Percentiles rank a stretch among this genome's conserved stretches.
phyloP scores from a whole-genome alignment of 306 rosid species.

The Medicago arabica region DNA sequence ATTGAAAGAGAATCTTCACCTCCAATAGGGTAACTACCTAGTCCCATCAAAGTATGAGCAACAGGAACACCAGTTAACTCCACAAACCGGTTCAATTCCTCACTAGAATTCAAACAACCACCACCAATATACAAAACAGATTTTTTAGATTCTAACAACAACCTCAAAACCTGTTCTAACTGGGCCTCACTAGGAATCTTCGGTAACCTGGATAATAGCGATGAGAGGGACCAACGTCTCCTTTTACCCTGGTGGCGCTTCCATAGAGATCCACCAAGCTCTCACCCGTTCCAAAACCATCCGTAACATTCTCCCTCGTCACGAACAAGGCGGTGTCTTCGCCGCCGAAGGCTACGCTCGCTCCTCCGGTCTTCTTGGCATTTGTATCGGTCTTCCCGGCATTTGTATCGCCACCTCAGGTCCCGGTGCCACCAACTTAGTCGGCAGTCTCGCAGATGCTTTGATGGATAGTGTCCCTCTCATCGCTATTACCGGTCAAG shows the following conservation, averaged over 20 bases:
- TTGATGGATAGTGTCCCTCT: conserved; percentile 74
- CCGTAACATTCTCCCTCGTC: conserved; percentile 84
- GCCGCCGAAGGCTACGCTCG: conserved; percentile 96
- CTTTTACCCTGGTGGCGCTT: conserved; percentile 96
- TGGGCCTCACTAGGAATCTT: conserved; percentile 48
- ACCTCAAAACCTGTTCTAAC: conserved; percentile 66
- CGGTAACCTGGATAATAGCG: conserved; percentile 72
- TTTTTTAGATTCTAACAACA: conserved; percentile 63
- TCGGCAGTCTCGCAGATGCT: conserved; percentile 87
- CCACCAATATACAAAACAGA: conserved; percentile 90
- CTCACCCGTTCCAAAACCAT: conserved; percentile 75
- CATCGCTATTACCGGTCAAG: conserved; percentile 88
- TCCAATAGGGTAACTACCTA: conserved; percentile 63
- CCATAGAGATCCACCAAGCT: conserved; percentile 96
- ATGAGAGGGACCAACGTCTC: conserved; percentile 70
- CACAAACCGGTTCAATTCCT: conserved; percentile 68
- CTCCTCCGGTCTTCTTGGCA: conserved; percentile 76
- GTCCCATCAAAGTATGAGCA: conserved; percentile 89
- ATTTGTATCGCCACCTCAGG: conserved; percentile 94
- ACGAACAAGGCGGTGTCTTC: conserved; percentile 86
- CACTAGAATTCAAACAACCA: conserved; percentile 78
- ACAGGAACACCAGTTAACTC: conserved; percentile 79
- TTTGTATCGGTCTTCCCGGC: too few relatives aligned
- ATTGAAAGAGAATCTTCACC: conserved; percentile 72
- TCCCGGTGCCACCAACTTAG: conserved; percentile 92